Conservation (phyloP, 345 rosid species). For the Syzygium aromaticum region DNA sequence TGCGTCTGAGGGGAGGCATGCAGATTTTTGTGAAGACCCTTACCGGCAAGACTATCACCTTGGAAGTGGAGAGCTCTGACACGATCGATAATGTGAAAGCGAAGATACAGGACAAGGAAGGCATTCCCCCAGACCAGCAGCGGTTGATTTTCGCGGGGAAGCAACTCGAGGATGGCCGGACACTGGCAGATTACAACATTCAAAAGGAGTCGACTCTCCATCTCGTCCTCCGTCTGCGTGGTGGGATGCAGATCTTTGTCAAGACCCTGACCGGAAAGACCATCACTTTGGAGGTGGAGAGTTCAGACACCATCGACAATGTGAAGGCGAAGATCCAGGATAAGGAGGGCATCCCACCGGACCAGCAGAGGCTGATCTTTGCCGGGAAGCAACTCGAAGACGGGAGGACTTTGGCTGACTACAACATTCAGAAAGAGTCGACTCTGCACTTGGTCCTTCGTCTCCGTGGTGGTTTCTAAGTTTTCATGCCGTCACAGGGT, state of each 20-base stretch:
- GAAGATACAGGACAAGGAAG: neutral
- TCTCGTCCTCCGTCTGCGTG: slow-evolving; percentile 2
- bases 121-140: neutral
- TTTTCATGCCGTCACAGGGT: neutral
- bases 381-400: slow-evolving; percentile 9
- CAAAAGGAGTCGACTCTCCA: slow-evolving; percentile 10
- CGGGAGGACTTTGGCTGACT: slow-evolving; percentile 1
- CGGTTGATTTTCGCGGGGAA: neutral
- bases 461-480: slow-evolving; percentile 43
- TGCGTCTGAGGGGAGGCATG: slow-evolving; percentile 11
- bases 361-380: slow-evolving; percentile 5
- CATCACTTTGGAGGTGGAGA: slow-evolving; percentile 5
- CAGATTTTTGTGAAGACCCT: neutral
- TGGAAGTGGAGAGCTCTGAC: neutral
- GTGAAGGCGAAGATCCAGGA: neutral
- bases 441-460: slow-evolving; percentile 7
- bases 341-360: neutral
- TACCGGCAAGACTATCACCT: neutral
- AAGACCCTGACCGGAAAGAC: slow-evolving; percentile 2
- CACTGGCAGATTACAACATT: slow-evolving; percentile 3
- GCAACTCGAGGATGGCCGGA: neutral
- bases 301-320: neutral
- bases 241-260: slow-evolving; percentile 1
- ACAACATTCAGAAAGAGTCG: slow-evolving; percentile 5
- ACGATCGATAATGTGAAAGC: neutral